Evolutionary conservation across 169 alveolate genomes (phyloP).

Genomic region (Plasmodium coatneyi): DNA sequence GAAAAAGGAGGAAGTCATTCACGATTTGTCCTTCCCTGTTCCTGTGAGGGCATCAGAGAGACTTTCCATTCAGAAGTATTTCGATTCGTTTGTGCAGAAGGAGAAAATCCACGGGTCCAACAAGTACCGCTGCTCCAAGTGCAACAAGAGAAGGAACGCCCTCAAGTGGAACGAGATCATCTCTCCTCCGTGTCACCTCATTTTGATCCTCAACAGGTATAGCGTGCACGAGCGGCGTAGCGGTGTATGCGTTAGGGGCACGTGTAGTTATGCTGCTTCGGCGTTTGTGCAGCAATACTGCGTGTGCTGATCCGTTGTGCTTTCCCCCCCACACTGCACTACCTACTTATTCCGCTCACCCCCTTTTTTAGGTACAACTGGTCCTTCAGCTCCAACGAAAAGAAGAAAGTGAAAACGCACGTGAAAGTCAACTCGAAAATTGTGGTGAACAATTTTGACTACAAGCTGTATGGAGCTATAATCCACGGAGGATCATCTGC

Average conservation of each 20-base stretch:
- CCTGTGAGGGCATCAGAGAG: slow-evolving; percentile 42
- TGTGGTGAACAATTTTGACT: slow-evolving; percentile 80
- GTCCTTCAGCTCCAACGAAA: slow-evolving; percentile 62
- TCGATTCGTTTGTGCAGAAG: slow-evolving; percentile 79
- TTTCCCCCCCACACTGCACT: not conserved
- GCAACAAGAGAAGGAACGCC: slow-evolving; percentile 83
- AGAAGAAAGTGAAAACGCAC: slow-evolving; percentile 77
- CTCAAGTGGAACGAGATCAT: slow-evolving; percentile 85
- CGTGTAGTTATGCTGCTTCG: not conserved
- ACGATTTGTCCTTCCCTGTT: slow-evolving; percentile 82
- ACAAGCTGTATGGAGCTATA: slow-evolving; percentile 85
- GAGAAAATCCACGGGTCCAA: slow-evolving; percentile 85
- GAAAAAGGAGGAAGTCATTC: slow-evolving; percentile 80
- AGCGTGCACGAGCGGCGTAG: not conserved
- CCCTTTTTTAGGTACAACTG: slow-evolving; percentile 17
- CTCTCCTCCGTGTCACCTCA: slow-evolving; percentile 88
- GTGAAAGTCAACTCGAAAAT: slow-evolving; percentile 77
- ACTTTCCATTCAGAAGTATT: slow-evolving; percentile 79
- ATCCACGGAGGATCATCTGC: slow-evolving; percentile 85
- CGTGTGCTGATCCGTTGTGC: not conserved
- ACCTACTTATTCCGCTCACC: not conserved
- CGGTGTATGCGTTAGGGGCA: not conserved
- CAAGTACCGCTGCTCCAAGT: slow-evolving; percentile 81
- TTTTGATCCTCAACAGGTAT: slow-evolving; percentile 82
- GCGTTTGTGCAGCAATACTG: too few relatives aligned